Conservation (phyloP, 2,329 filamentous ascomycete species). For the Hypoxylon sp. region DNA sequence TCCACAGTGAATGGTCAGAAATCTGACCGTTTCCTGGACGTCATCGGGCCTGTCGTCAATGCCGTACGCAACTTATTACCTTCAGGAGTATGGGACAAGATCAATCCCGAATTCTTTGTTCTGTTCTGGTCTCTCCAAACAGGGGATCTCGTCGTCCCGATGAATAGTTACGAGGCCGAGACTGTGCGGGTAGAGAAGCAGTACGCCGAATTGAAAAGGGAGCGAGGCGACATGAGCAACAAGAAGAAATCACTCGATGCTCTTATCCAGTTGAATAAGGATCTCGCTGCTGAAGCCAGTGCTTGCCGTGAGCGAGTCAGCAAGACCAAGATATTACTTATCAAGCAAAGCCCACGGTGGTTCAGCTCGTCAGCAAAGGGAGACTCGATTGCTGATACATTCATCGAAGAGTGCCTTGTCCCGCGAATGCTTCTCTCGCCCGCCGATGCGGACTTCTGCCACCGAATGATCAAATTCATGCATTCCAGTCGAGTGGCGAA, state of each 20-base stretch:
- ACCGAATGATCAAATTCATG: constrained; percentile 87
- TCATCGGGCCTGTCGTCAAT: constrained; percentile 81
- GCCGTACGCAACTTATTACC: constrained; percentile 75
- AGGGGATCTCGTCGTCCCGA: constrained; percentile 83
- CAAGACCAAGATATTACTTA: constrained; percentile 77
- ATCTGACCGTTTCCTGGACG: constrained; percentile 72
- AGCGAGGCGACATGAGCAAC: constrained; percentile 80
- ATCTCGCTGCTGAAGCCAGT: constrained; percentile 80
- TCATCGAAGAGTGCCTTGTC: constrained; percentile 94
- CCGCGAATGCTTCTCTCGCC: constrained; percentile 88
- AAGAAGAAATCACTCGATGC: constrained; percentile 80
- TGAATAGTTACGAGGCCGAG: constrained; percentile 83
- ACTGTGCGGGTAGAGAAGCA: constrained; percentile 77
- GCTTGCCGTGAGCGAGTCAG: constrained; percentile 77
- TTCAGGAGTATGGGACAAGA: constrained; percentile 74
- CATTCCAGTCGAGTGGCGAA: constrained; percentile 87
- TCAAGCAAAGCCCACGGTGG: constrained; percentile 78
- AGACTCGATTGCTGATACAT: constrained; percentile 78
- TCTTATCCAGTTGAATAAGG: constrained; percentile 77
- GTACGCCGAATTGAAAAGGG: constrained; percentile 75
- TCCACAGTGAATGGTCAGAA: constrained; percentile 55
- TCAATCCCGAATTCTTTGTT: constrained; percentile 86
- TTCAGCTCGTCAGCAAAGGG: constrained; percentile 77
- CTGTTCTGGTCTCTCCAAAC: constrained; percentile 94
- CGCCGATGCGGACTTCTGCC: constrained; percentile 89